These are phyloP conservation scores for Hansenula sp. DNA, from an alignment of 1,139 yeast genomes.

Conservation along the genomic window DNA sequence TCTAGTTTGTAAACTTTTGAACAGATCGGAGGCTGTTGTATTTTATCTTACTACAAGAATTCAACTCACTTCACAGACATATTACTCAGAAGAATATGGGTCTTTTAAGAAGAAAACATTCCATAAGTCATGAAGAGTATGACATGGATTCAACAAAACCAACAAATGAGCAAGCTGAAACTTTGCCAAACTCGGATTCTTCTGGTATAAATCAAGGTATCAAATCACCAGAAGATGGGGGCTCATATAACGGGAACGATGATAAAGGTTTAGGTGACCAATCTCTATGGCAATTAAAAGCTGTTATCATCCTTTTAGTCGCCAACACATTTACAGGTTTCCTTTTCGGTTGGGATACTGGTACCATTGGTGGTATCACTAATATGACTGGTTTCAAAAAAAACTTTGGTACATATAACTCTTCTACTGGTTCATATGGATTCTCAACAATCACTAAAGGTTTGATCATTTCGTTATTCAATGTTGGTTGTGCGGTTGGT, in stretches of 20 bases:
- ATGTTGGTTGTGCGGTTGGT: slow-evolving; percentile 63
- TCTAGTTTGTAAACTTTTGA: too few species aligned
- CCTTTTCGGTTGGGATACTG: slow-evolving; percentile 53
- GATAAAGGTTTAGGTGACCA: neutral
- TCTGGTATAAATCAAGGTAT: slow-evolving; percentile 16
- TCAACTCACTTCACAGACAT: too few species aligned
- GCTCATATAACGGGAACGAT: neutral
- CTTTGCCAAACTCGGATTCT: neutral
- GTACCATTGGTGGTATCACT: slow-evolving; percentile 50
- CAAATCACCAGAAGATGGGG: neutral
- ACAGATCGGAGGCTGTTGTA: too few species aligned
- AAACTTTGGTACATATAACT: slow-evolving; percentile 19
- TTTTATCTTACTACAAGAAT: too few species aligned
- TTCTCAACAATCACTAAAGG: slow-evolving; percentile 8
- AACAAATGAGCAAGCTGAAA: slow-evolving; percentile 1
- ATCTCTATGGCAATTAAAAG: neutral
- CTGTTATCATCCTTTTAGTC: neutral
- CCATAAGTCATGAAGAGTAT: slow-evolving; percentile 1
- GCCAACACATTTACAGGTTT: slow-evolving; percentile 42
- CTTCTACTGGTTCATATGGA: neutral
- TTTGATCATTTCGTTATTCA: slow-evolving; percentile 45
- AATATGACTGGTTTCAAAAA: slow-evolving; percentile 40
- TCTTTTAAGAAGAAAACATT: slow-evolving; percentile 1
- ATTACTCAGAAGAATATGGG: neutral
- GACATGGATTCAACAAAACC: slow-evolving; percentile 1